phyloP scores from a whole-genome alignment of 495 filamentous ascomycete genomes.

The Neurospora sp. region DNA sequence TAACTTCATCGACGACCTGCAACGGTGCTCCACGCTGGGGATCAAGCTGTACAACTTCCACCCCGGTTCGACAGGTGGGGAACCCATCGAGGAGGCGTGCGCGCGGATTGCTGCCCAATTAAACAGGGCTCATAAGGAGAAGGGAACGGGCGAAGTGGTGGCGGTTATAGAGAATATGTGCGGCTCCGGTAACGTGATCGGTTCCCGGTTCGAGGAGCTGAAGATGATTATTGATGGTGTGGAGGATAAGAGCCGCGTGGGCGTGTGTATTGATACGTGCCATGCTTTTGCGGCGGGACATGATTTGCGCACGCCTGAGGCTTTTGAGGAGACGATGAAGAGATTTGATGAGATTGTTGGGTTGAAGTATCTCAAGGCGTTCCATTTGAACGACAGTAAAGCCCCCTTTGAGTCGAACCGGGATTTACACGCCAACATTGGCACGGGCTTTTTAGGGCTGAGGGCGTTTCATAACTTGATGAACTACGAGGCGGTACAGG shows the following conservation, averaged over 20 bases:
- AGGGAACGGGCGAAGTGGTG: slow-evolving; percentile 60
- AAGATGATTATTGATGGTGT: slow-evolving; percentile 70
- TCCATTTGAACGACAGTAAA: slow-evolving; percentile 92
- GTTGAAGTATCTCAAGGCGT: slow-evolving; percentile 63
- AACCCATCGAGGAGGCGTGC: slow-evolving; percentile 57
- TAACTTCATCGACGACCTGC: slow-evolving; percentile 79
- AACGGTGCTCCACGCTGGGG: slow-evolving; percentile 78
- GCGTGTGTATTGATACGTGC: slow-evolving; percentile 94
- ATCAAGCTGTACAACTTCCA: slow-evolving; percentile 96
- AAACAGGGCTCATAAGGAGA: slow-evolving; percentile 69
- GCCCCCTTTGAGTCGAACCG: slow-evolving; percentile 67
- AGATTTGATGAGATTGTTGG: slow-evolving; percentile 78
- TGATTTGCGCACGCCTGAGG: slow-evolving; percentile 65
- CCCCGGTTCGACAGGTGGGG: slow-evolving; percentile 68
- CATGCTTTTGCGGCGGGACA: slow-evolving; percentile 91
- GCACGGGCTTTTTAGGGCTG: slow-evolving; percentile 82
- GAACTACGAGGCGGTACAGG: slow-evolving; percentile 68
- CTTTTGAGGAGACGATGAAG: slow-evolving; percentile 61
- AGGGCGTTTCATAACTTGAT: slow-evolving; percentile 84
- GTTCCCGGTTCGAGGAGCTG: slow-evolving; percentile 74
- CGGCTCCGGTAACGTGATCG: slow-evolving; percentile 78
- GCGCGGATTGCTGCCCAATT: slow-evolving; percentile 66
- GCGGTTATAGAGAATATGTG: slow-evolving; percentile 95
- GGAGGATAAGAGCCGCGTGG: slow-evolving; percentile 75
- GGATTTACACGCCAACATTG: slow-evolving; percentile 91